A percentile compares a stretch with the other conserved stretches of the same genome.
Evolutionary conservation across 257 asterid species (phyloP).

Genomic region (Solanum megistacrolobum): DNA sequence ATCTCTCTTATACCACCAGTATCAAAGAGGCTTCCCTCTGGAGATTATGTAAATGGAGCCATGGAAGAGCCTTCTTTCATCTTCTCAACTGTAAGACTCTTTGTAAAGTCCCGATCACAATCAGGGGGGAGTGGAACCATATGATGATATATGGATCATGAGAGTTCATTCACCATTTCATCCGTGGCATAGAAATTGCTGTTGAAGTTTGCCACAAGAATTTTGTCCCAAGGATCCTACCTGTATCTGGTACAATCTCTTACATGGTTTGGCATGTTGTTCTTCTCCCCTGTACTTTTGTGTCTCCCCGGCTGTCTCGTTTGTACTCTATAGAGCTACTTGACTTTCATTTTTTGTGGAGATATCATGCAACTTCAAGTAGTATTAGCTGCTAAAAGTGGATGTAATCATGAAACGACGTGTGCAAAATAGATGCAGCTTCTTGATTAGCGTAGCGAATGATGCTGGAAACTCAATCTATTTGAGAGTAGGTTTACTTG

Average conservation of each 20-base stretch:
- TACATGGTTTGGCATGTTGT: neutral
- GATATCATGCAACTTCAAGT: neutral
- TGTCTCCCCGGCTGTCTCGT: neutral
- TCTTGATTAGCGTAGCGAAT: neutral
- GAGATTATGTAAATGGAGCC: conserved; percentile 87
- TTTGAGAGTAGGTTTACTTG: neutral
- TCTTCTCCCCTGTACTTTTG: neutral
- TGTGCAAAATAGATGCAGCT: neutral
- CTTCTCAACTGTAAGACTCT: conserved; percentile 55
- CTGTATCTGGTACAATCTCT: neutral
- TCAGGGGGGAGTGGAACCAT: conserved; percentile 1
- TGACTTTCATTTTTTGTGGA: neutral
- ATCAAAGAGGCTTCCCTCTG: conserved; percentile 71
- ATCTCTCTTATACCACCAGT: conserved; percentile 71
- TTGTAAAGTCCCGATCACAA: conserved; percentile 28
- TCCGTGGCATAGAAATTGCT: neutral
- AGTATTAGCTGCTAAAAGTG: neutral
- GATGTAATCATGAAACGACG: neutral
- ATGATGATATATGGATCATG: neutral
- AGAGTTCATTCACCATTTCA: neutral
- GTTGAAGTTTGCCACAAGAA: neutral
- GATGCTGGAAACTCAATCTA: neutral
- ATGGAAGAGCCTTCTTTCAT: conserved; percentile 84
- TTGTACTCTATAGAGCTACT: neutral
- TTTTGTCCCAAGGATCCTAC: neutral